Base-by-base conservation (phyloP, 2,329 filamentous ascomycete genomes). In the Rutstroemia sp. region DNA sequence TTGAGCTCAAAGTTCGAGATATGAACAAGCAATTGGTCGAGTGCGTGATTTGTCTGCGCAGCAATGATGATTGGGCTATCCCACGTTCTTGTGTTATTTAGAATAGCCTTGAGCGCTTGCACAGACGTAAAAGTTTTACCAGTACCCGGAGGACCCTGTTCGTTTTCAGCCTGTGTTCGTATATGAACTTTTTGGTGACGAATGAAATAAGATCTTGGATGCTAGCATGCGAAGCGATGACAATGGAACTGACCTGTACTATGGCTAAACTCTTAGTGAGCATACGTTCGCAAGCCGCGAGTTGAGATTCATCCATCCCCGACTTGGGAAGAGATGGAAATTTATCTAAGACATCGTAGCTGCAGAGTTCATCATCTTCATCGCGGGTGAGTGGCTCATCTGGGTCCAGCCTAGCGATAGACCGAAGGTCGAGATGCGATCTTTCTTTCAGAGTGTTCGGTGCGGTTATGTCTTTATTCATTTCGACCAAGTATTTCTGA, bases 41-140 rank as follows among this genome's bases (percentile, higher is more conserved):
- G 73, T 0, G 91, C 91, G 70, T 96, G 90, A 58, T 96, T 96
- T 0, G 91, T 96, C 64, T 96, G 90, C 7, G 89, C 90, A 0
- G 90, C 81, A 3, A 96, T 76, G 19, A 96, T 77, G 30, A 96
- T 84, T 0, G 88, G 88, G 8, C 84, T 78, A 57, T 86, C 82
- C 0, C 71, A 74, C 1, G 67, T 64, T 2, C 69, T 67, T 65
- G 81, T 77, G 53, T 87, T 88, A 1, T 76, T 71, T 0, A 89
- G 73, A 53, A 92, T 73, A 1, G 86, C 75, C 48, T 80, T 82
- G 9, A 96, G 69, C 0, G 87, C 86, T 25, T 84, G 73, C 2
- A 92, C 82, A 0, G 89, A 94, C 0, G 91, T 87, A 61, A 87
- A 87, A 0, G 92, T 96, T 67, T 96, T 96, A 4, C 84, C 84